Percentiles rank a stretch among this genome's conserved stretches.
These are phyloP conservation scores for Saccharum hybrid DNA, from an alignment of 202 grass and related monocot species.

Conservation along the genomic window DNA sequence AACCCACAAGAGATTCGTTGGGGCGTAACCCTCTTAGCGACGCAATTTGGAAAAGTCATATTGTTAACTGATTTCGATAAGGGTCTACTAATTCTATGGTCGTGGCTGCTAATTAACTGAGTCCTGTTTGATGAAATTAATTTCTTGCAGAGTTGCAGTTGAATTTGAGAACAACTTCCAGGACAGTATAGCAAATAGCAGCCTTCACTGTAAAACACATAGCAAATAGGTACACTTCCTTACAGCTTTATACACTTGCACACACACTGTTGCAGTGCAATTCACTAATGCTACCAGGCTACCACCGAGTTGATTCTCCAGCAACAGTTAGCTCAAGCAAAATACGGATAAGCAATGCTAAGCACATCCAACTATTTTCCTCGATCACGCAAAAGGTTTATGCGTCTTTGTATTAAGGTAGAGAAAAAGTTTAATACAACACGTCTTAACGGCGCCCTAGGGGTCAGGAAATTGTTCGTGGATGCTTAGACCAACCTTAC, in stretches of 20 bases:
- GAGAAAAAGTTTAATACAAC: no score
- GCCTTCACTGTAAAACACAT: neutral
- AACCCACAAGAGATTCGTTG: no score
- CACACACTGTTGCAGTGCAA: neutral
- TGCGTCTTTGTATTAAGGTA: no score
- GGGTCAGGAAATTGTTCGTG: no score
- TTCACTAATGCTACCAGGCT: neutral
- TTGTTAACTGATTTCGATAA: neutral
- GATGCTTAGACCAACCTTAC: no score
- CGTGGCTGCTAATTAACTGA: no score
- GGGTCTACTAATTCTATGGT: neutral
- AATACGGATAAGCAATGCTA: neutral
- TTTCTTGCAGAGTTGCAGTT: neutral
- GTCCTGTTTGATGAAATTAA: neutral
- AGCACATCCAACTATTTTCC: neutral
- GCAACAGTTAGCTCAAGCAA: constrained; percentile 8
- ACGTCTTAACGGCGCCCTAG: no score
- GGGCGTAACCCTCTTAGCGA: no score
- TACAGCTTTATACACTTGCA: neutral
- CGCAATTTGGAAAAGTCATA: neutral
- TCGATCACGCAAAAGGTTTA: no score
- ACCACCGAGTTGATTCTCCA: neutral
- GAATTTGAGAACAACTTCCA: no score
- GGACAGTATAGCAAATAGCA: neutral
- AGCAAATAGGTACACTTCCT: constrained; percentile 1